Evolutionary conservation across 2,329 filamentous ascomycete species (phyloP), one percentile per base, ranked within the genome.

Genomic region (Berkeleyomyces basicola): DNA sequence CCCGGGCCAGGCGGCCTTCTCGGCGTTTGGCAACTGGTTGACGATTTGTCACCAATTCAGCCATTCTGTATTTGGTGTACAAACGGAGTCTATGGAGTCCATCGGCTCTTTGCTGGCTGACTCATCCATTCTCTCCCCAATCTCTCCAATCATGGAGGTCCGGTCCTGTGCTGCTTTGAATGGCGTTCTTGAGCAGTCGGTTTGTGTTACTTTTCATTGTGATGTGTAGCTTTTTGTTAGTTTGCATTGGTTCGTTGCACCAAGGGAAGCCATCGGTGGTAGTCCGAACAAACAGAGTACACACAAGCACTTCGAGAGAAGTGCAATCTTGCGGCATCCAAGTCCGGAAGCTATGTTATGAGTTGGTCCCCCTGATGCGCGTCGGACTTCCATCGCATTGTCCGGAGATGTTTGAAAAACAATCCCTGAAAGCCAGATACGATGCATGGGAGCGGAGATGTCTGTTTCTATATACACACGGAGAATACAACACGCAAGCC

Each of bases 301-400:
- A 23, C 23, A 23, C 23, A 23, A 23, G 23, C 23, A 23, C 23
- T 23, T 23, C 23, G 23, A 23, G 23, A 23, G 23, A 23, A 6
- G 7, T 36, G 43, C 9, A 16, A 23, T 58, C 16, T 58, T 14
- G 59, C 36, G n/a, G 4, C 2, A 4, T 37, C 39, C 33, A 37
- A 39, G 46, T 9, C 7, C 31, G 4, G 46, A 23, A 4, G 14
- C 44, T 16, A 47, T 47, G 14, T 33, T 42, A 16, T 10, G 7
- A 51, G 14, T 40, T 58, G 43, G 53, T 42, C 23, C 33, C 57
- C 55, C 39, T 59, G 36, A 31, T 46, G 14, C 33, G 46, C 44
- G 36, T 51, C 61, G 61, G 61, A 63, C 61, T 59, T 63, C 61
- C 58, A 61, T 43, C 39, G 16, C 39, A 46, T 44, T 42, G 47